Evolutionary conservation across 345 rosid species (phyloP), one percentile per base, ranked within the genome.

Genomic region (Hypericum androsaemum): DNA sequence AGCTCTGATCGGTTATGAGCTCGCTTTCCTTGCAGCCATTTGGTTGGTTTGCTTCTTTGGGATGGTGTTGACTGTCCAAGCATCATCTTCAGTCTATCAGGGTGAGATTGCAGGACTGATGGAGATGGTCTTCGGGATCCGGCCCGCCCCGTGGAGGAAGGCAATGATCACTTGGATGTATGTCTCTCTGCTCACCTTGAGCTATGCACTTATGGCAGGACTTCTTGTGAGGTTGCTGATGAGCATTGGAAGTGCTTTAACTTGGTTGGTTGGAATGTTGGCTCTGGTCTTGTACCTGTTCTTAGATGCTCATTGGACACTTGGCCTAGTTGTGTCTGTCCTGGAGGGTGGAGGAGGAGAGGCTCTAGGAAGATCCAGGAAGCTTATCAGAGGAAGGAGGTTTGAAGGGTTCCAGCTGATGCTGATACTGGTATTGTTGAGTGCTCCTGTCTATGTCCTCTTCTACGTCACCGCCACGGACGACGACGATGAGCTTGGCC

Each of bases 151-250:
- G 6, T 54, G 60, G 60, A 54, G 13, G 51, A 48, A 47, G 12
- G 54, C 66, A 14, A 47, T 62, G 35, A 41, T 54, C 17, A 48
- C 60, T 11, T 36, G 60, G 66, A 13, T 41, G 22, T 62, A 39
- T 7, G 43, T 47, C 17, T 62, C 53, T 50, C n/a, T 28, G 12
- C 14, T 47, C 41, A 36, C 66, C 2, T 5, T 46, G 8, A 43
- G 28, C 37, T 46, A 13, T 22, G 5, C 10, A 13, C 32, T 47
- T 28, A 13, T 46, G 9, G 32, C 28, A 15, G 5, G 39, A 35
- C 5, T 28, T 48, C 39, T 15, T 7, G 37, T 62, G 39, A 43
- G 16, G 47, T 28, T 54, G 49, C 50, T 46, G 22, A 40, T 8
- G 40, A 1, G 28, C 1, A n/a, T 39, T 37, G 6, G 13, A 12